Evolutionary conservation across 495 filamentous ascomycete species (phyloP), one percentile per base, ranked within the genome.

Genomic region (Cladorrhinum samala): DNA sequence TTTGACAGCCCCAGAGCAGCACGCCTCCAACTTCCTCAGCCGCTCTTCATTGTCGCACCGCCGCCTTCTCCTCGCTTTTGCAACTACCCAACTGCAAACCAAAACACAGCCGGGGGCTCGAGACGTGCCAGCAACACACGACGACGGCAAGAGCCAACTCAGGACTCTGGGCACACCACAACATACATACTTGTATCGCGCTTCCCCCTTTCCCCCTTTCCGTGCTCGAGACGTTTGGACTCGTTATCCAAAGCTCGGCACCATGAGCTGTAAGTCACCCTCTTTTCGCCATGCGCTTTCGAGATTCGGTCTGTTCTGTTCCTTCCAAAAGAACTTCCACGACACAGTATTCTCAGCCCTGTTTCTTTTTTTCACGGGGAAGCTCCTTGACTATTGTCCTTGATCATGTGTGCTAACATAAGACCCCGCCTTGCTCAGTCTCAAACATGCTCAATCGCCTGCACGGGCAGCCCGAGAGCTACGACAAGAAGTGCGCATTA

Each of bases 401-500:
- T 21, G 14, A 46, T 18, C n/a, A 33, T 45, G 24, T 16, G 25
- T 21, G 53, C 57, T 59, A 37, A 63, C 45, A 21, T 44, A 36
- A 42, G 36, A 40, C 37, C 44, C 27, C 51, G 4, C 42, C 14
- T 16, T 38, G n/a, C 21, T 41, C 63, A 95, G 91, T 96, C 68
- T 75, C 88, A 49, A 86, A 78, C 62, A 96, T 97, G 88, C 79
- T 99, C 61, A 96, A 92, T 75, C 95, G 95, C 81, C 86, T 99
- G 60, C 89, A 91, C 56, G 92, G 92, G 63, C 93, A 99, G 77
- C 93, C 93, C 49, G 88, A 95, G 63, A 95, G 87, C 75, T 99
- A 99, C 74, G 93, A 97, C 71, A 95, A 90, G 72, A 99, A 99
- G 89, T 95, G 68, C 60, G 78, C 30, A 45, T 24, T 30, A n/a